Conservation (phyloP, 2,329 filamentous ascomycete species). For the Aspergillus fructus region DNA sequence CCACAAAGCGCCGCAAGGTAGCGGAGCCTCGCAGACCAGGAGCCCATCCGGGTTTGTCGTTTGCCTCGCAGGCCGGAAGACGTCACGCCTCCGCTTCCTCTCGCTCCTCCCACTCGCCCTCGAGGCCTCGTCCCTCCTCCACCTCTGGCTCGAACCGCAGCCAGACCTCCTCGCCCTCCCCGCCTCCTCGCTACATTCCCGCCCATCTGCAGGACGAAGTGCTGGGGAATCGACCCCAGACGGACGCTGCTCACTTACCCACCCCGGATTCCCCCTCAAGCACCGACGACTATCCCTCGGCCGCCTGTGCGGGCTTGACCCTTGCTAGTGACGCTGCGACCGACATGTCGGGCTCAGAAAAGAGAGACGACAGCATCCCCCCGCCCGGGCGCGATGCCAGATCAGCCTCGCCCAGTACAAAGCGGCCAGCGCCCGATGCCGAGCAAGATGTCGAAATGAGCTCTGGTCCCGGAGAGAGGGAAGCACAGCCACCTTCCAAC, state of each 20-base stretch:
- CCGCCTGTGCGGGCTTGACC: constrained; percentile 53
- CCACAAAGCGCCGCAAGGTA: constrained; percentile 51
- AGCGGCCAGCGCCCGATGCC: constrained; percentile 36
- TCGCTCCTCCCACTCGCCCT: constrained; percentile 14
- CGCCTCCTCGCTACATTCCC: constrained; percentile 51
- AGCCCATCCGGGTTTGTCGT: constrained; percentile 28
- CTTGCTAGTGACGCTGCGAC: constrained; percentile 46
- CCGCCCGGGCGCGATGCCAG: constrained; percentile 25
- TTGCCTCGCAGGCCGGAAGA: constrained; percentile 34
- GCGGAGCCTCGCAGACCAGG: constrained; percentile 43
- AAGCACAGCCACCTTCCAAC: constrained; percentile 22
- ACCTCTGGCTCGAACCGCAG: constrained; percentile 25
- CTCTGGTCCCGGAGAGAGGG: constrained; percentile 15
- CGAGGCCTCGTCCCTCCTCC: constrained; percentile 21
- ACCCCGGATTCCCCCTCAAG: constrained; percentile 29
- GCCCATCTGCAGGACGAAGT: constrained; percentile 57
- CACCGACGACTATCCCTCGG: constrained; percentile 46
- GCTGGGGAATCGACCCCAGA: constrained; percentile 32
- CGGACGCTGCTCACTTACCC: constrained; percentile 37
- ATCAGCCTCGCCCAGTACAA: constrained; percentile 36
- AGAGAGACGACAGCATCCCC: constrained; percentile 23
- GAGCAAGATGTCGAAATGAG: constrained; percentile 27
- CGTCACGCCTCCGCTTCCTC: constrained; percentile 32
- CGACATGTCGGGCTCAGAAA: constrained; percentile 45
- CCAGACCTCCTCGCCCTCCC: constrained; percentile 30